Conservation (phyloP, 148 eudicot genomes). For the Limonium bicolor region DNA sequence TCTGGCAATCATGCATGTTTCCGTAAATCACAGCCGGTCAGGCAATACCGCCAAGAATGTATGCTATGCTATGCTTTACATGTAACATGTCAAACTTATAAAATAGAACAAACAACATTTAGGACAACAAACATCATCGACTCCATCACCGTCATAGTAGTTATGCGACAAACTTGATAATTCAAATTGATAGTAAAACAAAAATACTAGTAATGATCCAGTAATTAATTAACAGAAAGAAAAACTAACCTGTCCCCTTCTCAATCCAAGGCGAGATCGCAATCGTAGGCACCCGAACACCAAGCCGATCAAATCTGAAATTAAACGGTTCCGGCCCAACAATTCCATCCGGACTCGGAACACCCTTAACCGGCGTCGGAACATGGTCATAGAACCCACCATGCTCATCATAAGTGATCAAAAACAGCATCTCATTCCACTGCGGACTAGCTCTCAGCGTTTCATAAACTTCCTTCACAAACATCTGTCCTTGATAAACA, state of each 20-base stretch:
- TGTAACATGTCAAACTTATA: too few species aligned
- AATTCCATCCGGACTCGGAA: slow-evolving; percentile 71
- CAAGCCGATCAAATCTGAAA: slow-evolving; percentile 46
- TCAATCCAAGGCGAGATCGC: slow-evolving; percentile 65
- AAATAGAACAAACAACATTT: not conserved
- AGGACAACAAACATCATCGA: not conserved
- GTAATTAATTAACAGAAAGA: too few species aligned
- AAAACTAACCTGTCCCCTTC: slow-evolving; percentile 46
- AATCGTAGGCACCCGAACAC: slow-evolving; percentile 64
- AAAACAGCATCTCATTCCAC: slow-evolving; percentile 59
- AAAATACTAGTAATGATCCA: not conserved
- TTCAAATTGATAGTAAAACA: not conserved
- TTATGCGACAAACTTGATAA: not conserved
- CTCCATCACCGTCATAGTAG: too few species aligned
- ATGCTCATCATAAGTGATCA: slow-evolving; percentile 77
- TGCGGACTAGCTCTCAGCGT: slow-evolving; percentile 76
- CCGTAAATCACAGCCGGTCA: too few species aligned
- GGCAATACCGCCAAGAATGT: too few species aligned
- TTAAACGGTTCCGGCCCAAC: slow-evolving; percentile 56
- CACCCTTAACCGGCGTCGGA: slow-evolving; percentile 44
- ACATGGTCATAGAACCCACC: slow-evolving; percentile 82
- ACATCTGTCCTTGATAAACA: slow-evolving; percentile 61
- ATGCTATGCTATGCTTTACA: too few species aligned
- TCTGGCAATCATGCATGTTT: too few species aligned
- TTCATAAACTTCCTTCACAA: slow-evolving; percentile 81